A percentile compares a stretch with the other conserved stretches of the same genome.
Conservation (phyloP, 148 eudicot species). For the Cornus florida region DNA sequence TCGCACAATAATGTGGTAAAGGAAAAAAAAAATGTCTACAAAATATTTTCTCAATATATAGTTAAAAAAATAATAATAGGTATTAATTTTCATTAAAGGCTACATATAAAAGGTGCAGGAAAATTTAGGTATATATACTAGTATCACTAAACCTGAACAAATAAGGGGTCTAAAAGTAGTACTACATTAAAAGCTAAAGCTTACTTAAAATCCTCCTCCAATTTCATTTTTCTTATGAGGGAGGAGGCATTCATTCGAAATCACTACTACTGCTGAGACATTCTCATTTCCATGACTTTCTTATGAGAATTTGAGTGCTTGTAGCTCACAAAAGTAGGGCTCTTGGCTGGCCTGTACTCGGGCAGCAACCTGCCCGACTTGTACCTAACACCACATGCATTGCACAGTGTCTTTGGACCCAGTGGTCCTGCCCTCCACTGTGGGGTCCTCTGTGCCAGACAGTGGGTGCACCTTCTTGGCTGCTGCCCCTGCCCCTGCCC, state of each 20-base stretch:
- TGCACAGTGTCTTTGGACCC: conserved; percentile 56
- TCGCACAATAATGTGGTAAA: too few relatives aligned
- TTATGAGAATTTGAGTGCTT: conserved; percentile 49
- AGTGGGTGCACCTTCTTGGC: conserved; percentile 47
- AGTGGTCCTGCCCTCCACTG: conserved; percentile 58
- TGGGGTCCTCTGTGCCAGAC: conserved; percentile 47
- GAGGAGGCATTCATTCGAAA: too few relatives aligned
- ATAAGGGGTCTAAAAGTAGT: too few relatives aligned
- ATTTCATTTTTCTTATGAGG: too few relatives aligned
- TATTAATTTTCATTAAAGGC: not conserved
- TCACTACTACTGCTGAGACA: conserved; percentile 9
- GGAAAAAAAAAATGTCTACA: too few relatives aligned
- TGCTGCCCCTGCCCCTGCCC: conserved; percentile 12
- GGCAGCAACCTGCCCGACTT: conserved; percentile 51
- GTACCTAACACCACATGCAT: conserved; percentile 63
- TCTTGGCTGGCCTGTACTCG: conserved; percentile 57
- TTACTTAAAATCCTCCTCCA: too few relatives aligned
- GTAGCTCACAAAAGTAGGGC: conserved; percentile 52
- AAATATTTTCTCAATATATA: too few relatives aligned
- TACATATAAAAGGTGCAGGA: not conserved
- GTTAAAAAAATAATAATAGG: too few relatives aligned
- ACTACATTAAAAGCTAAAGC: too few relatives aligned
- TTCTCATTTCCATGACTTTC: conserved; percentile 46
- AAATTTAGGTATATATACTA: too few relatives aligned
- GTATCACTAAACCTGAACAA: too few relatives aligned